Conservation (phyloP, 1,139 yeast genomes). For the Geotrichum citri-aurantii region DNA sequence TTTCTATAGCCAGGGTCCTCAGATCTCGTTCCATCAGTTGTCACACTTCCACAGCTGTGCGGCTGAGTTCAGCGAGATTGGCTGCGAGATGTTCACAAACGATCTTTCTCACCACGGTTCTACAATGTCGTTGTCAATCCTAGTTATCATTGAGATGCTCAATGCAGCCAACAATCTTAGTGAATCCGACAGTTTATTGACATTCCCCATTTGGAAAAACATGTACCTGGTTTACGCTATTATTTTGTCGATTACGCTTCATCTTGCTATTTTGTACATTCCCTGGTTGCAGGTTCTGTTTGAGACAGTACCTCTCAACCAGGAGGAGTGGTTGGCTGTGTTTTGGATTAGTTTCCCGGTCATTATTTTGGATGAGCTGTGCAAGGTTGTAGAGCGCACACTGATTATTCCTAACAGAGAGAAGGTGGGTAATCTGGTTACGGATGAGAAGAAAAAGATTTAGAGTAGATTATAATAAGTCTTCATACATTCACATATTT, state of each 20-base stretch:
- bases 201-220: slow-evolving; percentile 39
- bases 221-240: slow-evolving; percentile 38
- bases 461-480: neutral
- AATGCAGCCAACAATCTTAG: slow-evolving; percentile 40
- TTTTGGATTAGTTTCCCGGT: slow-evolving; percentile 36
- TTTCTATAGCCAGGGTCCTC: slow-evolving; percentile 35
- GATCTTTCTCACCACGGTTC: slow-evolving; percentile 33
- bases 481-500: too few relatives aligned
- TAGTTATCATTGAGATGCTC: slow-evolving; percentile 41
- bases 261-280: slow-evolving; percentile 34
- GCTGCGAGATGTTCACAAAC: slow-evolving; percentile 34
- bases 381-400: slow-evolving; percentile 35
- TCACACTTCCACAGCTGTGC: slow-evolving; percentile 38
- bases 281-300: slow-evolving; percentile 36
- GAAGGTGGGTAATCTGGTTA: neutral
- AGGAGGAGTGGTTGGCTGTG: slow-evolving; percentile 38
- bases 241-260: slow-evolving; percentile 35
- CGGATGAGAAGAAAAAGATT: neutral
- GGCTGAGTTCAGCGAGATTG: slow-evolving; percentile 33
- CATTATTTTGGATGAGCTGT: slow-evolving; percentile 36
- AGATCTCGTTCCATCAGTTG: slow-evolving; percentile 33
- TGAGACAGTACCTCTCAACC: slow-evolving; percentile 34
- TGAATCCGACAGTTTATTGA: slow-evolving; percentile 38
- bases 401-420: slow-evolving; percentile 9
- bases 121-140: slow-evolving; percentile 38